A percentile compares a stretch with the other conserved stretches of the same genome.
phyloP scores from a whole-genome alignment of 441 rosid species.

The Hura crepitans region DNA sequence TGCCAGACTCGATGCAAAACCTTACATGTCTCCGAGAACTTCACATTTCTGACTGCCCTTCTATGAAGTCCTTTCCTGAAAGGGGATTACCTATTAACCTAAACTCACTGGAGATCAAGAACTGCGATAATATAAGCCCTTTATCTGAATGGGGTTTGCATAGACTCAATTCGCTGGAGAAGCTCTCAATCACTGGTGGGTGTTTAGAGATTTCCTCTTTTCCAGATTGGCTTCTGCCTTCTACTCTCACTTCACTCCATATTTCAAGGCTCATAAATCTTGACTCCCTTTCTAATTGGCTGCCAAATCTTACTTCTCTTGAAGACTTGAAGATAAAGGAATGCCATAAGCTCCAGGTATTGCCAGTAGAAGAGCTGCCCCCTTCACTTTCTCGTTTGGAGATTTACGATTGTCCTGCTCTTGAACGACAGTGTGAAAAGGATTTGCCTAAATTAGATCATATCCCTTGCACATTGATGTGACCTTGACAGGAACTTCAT shows the following conservation, averaged over 20 bases:
- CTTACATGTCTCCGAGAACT: slow-evolving; percentile 6
- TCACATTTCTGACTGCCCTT: slow-evolving; percentile 7
- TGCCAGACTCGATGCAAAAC: slow-evolving; percentile 4
- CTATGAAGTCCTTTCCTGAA: background rate
- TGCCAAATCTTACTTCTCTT: slow-evolving; percentile 9
- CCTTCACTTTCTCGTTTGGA: slow-evolving; percentile 5
- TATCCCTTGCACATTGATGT: slow-evolving; percentile 3
- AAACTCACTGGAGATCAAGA: slow-evolving; percentile 4
- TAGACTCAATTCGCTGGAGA: slow-evolving; percentile 1
- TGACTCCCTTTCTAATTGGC: slow-evolving; percentile 1
- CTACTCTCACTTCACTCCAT: slow-evolving; percentile 5
- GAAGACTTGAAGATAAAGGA: slow-evolving; percentile 2
- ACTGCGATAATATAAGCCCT: slow-evolving; percentile 7
- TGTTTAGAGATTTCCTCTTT: slow-evolving; percentile 6
- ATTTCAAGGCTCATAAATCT: slow-evolving; percentile 3
- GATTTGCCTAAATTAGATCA: slow-evolving; percentile 5
- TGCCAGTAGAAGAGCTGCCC: slow-evolving; percentile 2
- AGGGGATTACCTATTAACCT: slow-evolving; percentile 7
- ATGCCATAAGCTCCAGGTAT: slow-evolving; percentile 5
- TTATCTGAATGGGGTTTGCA: slow-evolving; percentile 2
- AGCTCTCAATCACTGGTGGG: slow-evolving; percentile 7
- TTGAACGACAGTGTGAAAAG: slow-evolving; percentile 6
- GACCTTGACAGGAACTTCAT: background rate
- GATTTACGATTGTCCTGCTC: slow-evolving; percentile 3
- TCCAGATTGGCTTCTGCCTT: slow-evolving; percentile 7